Conservation (phyloP, 306 rosid genomes). For the Betula pendula region DNA sequence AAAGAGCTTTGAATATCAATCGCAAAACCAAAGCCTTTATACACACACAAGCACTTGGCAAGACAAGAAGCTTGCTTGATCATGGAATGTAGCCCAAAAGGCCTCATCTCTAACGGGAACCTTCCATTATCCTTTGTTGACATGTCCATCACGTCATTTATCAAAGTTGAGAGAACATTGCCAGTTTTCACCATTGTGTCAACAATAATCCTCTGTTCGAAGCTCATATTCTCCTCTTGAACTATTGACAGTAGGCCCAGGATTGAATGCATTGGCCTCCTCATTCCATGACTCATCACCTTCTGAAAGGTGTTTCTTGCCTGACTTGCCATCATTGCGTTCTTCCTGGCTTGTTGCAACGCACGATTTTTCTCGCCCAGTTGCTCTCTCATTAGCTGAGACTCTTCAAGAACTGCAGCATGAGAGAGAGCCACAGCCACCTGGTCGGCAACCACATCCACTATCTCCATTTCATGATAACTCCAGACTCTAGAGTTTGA, state of each 20-base stretch:
- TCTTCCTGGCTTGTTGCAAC: conserved; percentile 76
- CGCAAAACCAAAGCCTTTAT: conserved; percentile 64
- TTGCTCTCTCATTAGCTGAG: conserved; percentile 95
- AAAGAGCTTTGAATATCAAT: conserved; percentile 79
- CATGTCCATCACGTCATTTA: conserved; percentile 88
- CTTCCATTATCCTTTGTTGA: conserved; percentile 75
- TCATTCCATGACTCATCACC: conserved; percentile 98
- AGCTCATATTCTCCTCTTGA: conserved; percentile 64
- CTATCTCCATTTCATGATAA: conserved; percentile 82
- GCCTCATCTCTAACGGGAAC: conserved; percentile 71
- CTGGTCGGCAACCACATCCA: conserved; percentile 98
- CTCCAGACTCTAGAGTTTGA: conserved; percentile 85
- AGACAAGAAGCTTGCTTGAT: conserved; percentile 95
- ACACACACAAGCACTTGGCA: conserved; percentile 82
- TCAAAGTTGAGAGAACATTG: conserved; percentile 82
- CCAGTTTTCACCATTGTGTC: conserved; percentile 89
- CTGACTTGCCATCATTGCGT: conserved; percentile 97
- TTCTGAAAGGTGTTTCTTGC: conserved; percentile 88
- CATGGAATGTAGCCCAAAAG: conserved; percentile 75
- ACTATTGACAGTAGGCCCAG: conserved; percentile 86
- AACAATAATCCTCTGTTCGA: conserved; percentile 71
- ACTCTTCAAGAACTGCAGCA: conserved; percentile 98
- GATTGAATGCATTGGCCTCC: conserved; percentile 98
- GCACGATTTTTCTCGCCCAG: conserved; percentile 96
- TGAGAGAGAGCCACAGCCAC: conserved; percentile 99